Percentiles rank a stretch among this genome's conserved stretches.
phyloP scores from a whole-genome alignment of 257 asterid species.

The Anisodus acutangulus region DNA sequence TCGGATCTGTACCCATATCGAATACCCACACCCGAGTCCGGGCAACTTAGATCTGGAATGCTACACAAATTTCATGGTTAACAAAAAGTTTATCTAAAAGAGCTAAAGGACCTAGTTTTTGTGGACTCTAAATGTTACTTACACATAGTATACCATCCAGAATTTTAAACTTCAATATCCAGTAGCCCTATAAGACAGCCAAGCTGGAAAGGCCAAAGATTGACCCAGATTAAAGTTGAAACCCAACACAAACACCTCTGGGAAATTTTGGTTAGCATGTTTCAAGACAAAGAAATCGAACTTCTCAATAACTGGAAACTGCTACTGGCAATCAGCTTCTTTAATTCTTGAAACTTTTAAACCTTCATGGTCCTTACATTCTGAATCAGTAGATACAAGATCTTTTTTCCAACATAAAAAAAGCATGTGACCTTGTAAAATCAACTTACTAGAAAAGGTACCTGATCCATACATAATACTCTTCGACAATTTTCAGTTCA shows the following conservation, averaged over 20 bases:
- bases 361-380: background rate
- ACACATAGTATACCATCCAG: background rate
- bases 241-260: too few relatives aligned
- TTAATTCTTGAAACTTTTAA: background rate
- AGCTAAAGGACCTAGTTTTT: background rate
- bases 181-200: background rate
- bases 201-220: background rate
- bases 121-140: background rate
- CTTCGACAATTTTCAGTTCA: background rate
- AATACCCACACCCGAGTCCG: too few relatives aligned
- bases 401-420: background rate
- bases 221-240: background rate
- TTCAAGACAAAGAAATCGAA: too few relatives aligned
- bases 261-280: too few relatives aligned
- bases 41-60: background rate
- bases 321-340: background rate
- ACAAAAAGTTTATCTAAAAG: background rate
- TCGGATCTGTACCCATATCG: too few relatives aligned
- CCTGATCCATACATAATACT: background rate
- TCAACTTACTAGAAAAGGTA: background rate
- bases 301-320: too few relatives aligned
- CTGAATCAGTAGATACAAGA: background rate
- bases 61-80: background rate
- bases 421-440: background rate
- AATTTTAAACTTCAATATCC: background rate